phyloP scores from a whole-genome alignment of 2,329 filamentous ascomycete species.

The Lasiodiplodia theobromae region DNA sequence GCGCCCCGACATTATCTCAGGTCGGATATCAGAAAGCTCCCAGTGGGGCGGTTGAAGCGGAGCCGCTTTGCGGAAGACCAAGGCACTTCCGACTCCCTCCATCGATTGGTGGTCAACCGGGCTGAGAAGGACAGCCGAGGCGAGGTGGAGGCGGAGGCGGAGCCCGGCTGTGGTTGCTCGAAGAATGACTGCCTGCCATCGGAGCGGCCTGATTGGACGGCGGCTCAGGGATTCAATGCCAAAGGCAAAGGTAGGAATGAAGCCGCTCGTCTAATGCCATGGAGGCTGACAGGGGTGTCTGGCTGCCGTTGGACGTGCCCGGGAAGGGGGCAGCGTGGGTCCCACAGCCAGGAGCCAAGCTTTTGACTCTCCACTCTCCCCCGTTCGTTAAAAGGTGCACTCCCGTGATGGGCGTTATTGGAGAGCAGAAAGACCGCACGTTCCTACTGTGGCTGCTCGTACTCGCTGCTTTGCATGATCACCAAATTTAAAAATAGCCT shows the following conservation, averaged over 20 bases:
- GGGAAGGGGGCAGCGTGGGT: constrained; percentile 1
- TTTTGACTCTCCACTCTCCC: constrained; percentile 4
- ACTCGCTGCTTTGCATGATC: constrained; percentile 11
- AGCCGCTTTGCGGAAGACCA: neutral
- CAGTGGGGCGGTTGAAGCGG: no score
- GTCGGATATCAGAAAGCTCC: neutral
- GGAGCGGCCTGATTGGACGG: neutral
- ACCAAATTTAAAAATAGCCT: constrained; percentile 11
- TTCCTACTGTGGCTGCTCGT: constrained; percentile 3
- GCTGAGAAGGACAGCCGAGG: constrained; percentile 13
- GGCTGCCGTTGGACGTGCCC: neutral
- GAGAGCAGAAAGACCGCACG: neutral
- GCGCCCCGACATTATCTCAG: neutral
- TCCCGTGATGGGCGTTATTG: neutral
- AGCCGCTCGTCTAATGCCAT: no score
- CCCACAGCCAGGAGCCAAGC: constrained; percentile 5
- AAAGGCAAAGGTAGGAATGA: neutral
- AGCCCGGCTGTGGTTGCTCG: constrained; percentile 2
- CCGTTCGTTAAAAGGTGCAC: neutral
- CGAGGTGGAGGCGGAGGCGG: constrained; percentile 23
- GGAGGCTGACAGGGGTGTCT: neutral
- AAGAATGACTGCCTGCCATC: neutral
- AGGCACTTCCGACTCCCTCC: neutral
- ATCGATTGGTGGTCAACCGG: neutral
- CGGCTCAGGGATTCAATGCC: neutral